phyloP scores from a whole-genome alignment of 768 basidiomycete species.

The Rhodotorula diobovata region DNA sequence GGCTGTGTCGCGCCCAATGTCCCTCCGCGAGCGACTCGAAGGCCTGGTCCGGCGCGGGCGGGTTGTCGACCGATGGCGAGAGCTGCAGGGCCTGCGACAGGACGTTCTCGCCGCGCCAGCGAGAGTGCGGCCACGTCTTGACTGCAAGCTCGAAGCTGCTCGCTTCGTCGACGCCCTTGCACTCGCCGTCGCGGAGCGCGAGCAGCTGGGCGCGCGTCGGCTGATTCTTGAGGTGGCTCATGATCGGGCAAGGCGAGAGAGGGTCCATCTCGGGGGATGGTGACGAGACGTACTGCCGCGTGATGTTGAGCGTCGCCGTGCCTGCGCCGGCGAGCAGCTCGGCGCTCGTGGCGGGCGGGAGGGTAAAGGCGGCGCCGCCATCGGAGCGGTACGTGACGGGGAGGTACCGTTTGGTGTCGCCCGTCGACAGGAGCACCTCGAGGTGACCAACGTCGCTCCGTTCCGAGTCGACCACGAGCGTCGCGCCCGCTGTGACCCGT shows the following conservation, averaged over 20 bases:
- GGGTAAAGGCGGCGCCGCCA: neutral
- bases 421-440: neutral
- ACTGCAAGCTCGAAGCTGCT: neutral
- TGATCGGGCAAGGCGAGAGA: neutral
- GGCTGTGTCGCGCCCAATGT: neutral
- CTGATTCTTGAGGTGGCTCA: conserved; percentile 1
- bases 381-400: neutral
- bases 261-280: neutral
- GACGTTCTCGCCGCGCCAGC: neutral
- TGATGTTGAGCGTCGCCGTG: neutral
- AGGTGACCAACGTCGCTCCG: neutral
- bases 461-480: conserved; percentile 4
- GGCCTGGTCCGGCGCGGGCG: too few relatives aligned
- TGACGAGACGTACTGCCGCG: neutral
- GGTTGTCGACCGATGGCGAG: neutral
- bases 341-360: neutral
- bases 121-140: neutral
- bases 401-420: neutral
- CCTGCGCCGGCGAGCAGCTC: too few relatives aligned
- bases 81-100: neutral
- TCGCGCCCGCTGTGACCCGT: conserved; percentile 2
- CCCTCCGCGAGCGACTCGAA: too few relatives aligned
- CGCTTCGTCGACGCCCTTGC: neutral
- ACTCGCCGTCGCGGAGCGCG: neutral
- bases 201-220: neutral